Evolutionary conservation across 495 filamentous ascomycete genomes (phyloP).

Genomic region (Parmelia sp.): DNA sequence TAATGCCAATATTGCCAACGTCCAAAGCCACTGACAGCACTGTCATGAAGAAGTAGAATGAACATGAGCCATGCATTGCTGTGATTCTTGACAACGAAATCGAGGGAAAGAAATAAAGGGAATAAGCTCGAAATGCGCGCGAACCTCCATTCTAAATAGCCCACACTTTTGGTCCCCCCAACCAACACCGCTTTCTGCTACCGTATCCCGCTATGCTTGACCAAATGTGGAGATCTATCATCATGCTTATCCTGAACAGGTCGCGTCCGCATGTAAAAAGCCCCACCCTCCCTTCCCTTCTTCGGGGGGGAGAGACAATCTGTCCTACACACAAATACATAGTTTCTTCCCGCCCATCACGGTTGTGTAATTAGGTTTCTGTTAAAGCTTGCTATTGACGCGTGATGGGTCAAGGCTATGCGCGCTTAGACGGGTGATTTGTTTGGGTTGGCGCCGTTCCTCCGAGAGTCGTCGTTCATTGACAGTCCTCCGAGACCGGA

Average conservation of each 20-base stretch:
- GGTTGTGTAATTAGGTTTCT: no score
- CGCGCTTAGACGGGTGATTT: constrained; percentile 56
- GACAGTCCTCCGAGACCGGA: constrained; percentile 72
- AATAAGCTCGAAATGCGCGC: constrained; percentile 4
- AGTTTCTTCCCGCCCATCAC: neutral
- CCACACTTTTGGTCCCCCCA: constrained; percentile 21
- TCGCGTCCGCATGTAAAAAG: constrained; percentile 22
- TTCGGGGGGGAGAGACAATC: neutral
- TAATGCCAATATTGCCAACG: constrained; percentile 13
- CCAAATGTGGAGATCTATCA: constrained; percentile 26
- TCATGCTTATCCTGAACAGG: constrained; percentile 28
- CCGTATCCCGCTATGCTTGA: constrained; percentile 28
- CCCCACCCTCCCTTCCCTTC: neutral
- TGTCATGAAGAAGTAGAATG: constrained; percentile 6
- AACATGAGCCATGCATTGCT: neutral
- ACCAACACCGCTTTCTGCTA: constrained; percentile 24
- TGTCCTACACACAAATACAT: constrained; percentile 14
- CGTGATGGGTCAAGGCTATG: neutral
- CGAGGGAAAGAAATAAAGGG: neutral
- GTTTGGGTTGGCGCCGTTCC: constrained; percentile 64
- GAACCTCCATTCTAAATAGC: constrained; percentile 16
- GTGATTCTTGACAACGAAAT: constrained; percentile 5
- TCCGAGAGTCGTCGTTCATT: constrained; percentile 76
- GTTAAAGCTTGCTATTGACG: neutral
- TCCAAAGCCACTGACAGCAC: constrained; percentile 5